These are phyloP conservation scores for Penicillium roqueforti DNA, from an alignment of 495 filamentous ascomycete genomes.

Conservation along the genomic window DNA sequence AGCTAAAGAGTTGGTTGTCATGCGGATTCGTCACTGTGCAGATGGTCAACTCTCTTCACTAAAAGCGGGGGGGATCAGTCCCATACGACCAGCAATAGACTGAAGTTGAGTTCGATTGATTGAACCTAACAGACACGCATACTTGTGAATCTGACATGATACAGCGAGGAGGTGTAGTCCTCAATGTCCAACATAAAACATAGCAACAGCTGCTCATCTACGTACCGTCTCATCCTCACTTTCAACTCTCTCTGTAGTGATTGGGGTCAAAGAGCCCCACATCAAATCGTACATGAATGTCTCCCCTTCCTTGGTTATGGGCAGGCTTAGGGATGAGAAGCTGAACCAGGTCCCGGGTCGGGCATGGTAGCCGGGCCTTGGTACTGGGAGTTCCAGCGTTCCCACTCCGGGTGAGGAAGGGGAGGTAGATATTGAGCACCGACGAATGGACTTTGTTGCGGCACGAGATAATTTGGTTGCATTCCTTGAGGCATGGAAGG, in stretches of 20 bases:
- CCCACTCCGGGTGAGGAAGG: background rate
- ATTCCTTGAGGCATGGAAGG: background rate
- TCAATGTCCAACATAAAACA: background rate
- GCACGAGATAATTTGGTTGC: background rate
- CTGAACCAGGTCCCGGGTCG: background rate
- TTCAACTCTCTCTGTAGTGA: background rate
- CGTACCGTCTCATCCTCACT: background rate
- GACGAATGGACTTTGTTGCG: background rate
- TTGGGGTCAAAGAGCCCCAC: background rate
- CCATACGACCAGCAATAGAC: background rate
- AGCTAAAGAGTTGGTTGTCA: slow-evolving; percentile 3
- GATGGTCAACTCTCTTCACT: background rate
- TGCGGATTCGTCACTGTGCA: background rate
- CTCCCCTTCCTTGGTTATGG: background rate
- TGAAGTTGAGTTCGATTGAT: background rate
- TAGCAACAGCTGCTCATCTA: background rate
- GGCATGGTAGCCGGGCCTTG: background rate
- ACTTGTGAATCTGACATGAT: background rate
- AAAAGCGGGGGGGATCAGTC: background rate
- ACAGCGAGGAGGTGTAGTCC: background rate
- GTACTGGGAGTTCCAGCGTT: background rate
- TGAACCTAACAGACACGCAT: background rate
- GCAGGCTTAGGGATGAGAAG: background rate
- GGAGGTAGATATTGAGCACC: background rate
- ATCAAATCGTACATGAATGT: background rate